Conservation (phyloP, 2,329 filamentous ascomycete genomes). For the Aspergillus alliaceus region DNA sequence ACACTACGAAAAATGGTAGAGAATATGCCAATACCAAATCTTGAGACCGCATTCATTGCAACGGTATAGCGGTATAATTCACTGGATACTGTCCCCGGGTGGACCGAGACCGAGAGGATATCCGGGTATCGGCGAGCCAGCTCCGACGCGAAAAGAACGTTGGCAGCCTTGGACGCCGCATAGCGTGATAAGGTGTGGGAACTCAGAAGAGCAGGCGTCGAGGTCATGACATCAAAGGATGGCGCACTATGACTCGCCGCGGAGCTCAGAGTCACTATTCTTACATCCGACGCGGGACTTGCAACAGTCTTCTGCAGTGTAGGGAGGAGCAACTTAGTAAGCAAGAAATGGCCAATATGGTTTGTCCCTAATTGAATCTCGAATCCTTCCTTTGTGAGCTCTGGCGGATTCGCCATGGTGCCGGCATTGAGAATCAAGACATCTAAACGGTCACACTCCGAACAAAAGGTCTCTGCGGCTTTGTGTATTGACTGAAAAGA, state of each 20-base stretch:
- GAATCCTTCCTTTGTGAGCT: slow-evolving; percentile 41
- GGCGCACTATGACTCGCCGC: slow-evolving; percentile 37
- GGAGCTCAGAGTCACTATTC: slow-evolving; percentile 41
- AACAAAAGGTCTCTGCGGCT: slow-evolving; percentile 45
- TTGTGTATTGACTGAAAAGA: slow-evolving; percentile 51
- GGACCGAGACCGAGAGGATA: slow-evolving; percentile 48
- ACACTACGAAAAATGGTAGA: slow-evolving; percentile 32
- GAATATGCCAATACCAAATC: slow-evolving; percentile 20
- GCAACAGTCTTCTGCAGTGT: slow-evolving; percentile 38
- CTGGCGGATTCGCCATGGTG: slow-evolving; percentile 44
- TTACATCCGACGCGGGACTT: slow-evolving; percentile 28
- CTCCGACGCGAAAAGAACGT: slow-evolving; percentile 49
- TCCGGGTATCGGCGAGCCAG: slow-evolving; percentile 46
- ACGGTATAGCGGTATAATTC: slow-evolving; percentile 38
- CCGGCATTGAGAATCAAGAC: slow-evolving; percentile 50
- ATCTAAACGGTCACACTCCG: slow-evolving; percentile 44
- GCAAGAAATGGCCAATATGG: slow-evolving; percentile 47
- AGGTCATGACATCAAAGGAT: slow-evolving; percentile 37
- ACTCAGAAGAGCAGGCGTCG: slow-evolving; percentile 33
- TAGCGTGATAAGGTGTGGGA: slow-evolving; percentile 49
- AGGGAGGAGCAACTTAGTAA: slow-evolving; percentile 46
- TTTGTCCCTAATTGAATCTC: slow-evolving; percentile 51
- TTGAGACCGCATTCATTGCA: slow-evolving; percentile 22
- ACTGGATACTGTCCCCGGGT: slow-evolving; percentile 50
- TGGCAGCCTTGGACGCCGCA: slow-evolving; percentile 53